phyloP scores from a whole-genome alignment of 2,329 filamentous ascomycete species.

The Alternaria tenuissima region DNA sequence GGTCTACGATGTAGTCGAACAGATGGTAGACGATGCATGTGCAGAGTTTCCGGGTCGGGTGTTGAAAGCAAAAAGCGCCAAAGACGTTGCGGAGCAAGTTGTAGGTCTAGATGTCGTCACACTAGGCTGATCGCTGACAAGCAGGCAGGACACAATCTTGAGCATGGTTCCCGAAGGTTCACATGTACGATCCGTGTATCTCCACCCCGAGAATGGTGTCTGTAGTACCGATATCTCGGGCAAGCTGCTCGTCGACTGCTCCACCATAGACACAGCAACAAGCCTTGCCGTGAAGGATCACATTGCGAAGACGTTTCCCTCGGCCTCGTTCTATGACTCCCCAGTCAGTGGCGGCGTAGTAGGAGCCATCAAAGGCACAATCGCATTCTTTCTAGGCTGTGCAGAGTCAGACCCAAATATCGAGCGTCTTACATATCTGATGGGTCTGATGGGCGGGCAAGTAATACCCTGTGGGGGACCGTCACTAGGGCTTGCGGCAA shows the following conservation, averaged over 20 bases:
- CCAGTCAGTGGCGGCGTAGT: conserved; percentile 63
- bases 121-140: conserved; percentile 5
- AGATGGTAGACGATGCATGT: conserved; percentile 55
- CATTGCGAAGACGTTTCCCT: conserved; percentile 48
- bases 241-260: conserved; percentile 64
- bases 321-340: conserved; percentile 61
- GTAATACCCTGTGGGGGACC: conserved; percentile 65
- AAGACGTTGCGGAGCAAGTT: conserved; percentile 60
- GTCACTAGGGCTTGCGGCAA: conserved; percentile 65
- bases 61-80: conserved; percentile 53
- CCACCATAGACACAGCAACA: conserved; percentile 64
- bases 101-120: conserved; percentile 43
- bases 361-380: conserved; percentile 61
- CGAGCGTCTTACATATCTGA: conserved; percentile 53
- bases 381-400: conserved; percentile 65
- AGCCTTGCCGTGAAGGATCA: conserved; percentile 57
- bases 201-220: conserved; percentile 55
- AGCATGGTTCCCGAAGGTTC: conserved; percentile 64
- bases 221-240: conserved; percentile 52
- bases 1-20: conserved; percentile 59
- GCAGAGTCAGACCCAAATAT: conserved; percentile 57
- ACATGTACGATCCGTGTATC: conserved; percentile 62
- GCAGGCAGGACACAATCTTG: conserved; percentile 57
- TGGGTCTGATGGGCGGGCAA: conserved; percentile 62
- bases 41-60: conserved; percentile 52